Base-by-base conservation (phyloP, 805 yeast species). In the Cephaloascus albidus region DNA sequence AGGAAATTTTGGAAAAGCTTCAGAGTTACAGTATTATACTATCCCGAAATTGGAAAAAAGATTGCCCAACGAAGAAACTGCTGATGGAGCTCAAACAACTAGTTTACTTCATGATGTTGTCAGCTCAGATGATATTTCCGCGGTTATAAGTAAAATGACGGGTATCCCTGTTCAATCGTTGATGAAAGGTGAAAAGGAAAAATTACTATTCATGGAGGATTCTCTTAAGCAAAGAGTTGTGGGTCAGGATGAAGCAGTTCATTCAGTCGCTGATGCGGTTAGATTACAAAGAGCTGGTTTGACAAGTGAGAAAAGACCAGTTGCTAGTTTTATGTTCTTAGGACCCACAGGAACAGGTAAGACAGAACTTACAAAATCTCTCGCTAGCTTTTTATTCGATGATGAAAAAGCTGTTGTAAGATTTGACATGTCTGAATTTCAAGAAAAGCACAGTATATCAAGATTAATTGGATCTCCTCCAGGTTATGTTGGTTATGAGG, bases 291-390 rank as follows among this genome's bases (percentile, higher is more conserved):
- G 98, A 53, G 98, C 98, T 0, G 98, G 98, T 1, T 74, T 90
- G 43, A 90, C 97, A 8, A 84, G 85, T 57, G 96, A 88, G 46
- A 85, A 85, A 60, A 75, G 97, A 44, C 98, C 98, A 4, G 89
- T 90, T 51, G 97, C 97, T 1, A 84, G 95, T 40, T 93, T 93
- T 60, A 82, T 90, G 83, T 93, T 93, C 61, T 68, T 93, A 47
- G 98, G 98, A 18, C 97, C 98, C 39, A 93, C 98, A 0, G 98
- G 98, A 64, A 90, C 97, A 0, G 98, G 98, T 64, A 90, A 90
- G 61, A 93, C 98, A 1, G 97, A 93, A 59, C 71, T 93, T 38
- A 89, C 97, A 5, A 90, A 93, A 58, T 81, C 94, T 0, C 71
- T 90, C 41, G 96, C 97, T 2, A 88, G 87, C 50, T 93, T 93